phyloP scores from a whole-genome alignment of 768 basidiomycete genomes.

The Mycena chlorophos region DNA sequence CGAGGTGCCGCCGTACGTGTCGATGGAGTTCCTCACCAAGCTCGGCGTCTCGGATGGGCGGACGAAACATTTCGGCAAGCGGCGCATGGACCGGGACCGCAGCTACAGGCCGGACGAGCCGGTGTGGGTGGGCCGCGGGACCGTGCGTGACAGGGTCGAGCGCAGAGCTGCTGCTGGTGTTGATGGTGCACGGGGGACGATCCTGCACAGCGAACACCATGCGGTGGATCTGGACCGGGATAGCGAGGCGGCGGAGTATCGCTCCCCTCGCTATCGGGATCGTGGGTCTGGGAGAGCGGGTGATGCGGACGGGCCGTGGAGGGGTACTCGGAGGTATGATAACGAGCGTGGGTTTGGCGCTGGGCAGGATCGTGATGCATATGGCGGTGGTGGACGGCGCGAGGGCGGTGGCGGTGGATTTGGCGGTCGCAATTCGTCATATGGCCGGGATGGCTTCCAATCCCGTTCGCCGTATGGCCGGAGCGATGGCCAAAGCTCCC shows the following conservation, averaged over 20 bases:
- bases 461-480: neutral
- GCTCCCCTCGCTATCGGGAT: neutral
- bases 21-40: conserved; percentile 44
- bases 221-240: neutral
- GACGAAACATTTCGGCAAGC: conserved; percentile 20
- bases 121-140: conserved; percentile 14
- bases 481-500: neutral
- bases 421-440: neutral
- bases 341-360: neutral
- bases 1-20: conserved; percentile 50
- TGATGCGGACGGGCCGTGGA: neutral
- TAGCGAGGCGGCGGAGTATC: neutral
- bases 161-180: too few relatives aligned
- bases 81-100: neutral
- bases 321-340: neutral
- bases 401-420: neutral
- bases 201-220: neutral
- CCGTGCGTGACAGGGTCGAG: neutral
- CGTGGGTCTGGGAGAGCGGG: neutral
- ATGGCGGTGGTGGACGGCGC: neutral
- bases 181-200: neutral
- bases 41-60: conserved; percentile 35
- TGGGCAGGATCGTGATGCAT: neutral
- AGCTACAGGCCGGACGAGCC: neutral
- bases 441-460: neutral